phyloP scores from a whole-genome alignment of 495 filamentous ascomycete genomes.

The Neurospora sp. region DNA sequence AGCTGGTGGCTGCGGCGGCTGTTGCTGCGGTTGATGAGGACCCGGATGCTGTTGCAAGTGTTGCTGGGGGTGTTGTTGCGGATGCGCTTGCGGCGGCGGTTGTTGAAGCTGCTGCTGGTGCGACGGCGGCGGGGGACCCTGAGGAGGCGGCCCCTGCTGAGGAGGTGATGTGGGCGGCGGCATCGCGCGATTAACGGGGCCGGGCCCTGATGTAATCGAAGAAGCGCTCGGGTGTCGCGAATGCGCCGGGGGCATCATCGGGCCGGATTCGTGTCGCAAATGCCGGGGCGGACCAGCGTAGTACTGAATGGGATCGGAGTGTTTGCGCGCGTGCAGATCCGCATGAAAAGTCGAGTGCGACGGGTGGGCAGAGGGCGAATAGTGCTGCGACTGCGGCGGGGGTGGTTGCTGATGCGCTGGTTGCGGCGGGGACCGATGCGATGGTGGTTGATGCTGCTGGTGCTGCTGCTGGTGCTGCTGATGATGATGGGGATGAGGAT shows the following conservation, averaged over 20 bases:
- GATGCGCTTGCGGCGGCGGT: conserved; percentile 25
- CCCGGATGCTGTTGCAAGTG: conserved; percentile 14
- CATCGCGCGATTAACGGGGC: conserved; percentile 36
- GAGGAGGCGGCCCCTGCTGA: conserved; percentile 23
- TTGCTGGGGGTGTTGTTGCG: conserved; percentile 15
- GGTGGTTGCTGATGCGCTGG: background rate
- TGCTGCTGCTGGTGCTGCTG: conserved; percentile 9
- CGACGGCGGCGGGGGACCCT: background rate
- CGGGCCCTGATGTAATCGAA: conserved; percentile 33
- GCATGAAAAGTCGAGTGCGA: conserved; percentile 14
- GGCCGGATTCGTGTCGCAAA: conserved; percentile 35
- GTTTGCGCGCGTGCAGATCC: conserved; percentile 39
- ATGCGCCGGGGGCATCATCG: conserved; percentile 34
- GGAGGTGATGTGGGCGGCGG: conserved; percentile 42
- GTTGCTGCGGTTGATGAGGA: conserved; percentile 16
- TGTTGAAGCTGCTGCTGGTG: conserved; percentile 19
- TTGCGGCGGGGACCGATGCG: conserved; percentile 3
- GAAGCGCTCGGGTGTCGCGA: conserved; percentile 45
- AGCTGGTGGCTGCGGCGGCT: conserved; percentile 15
- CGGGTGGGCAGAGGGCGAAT: conserved; percentile 8
- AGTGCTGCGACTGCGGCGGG: background rate
- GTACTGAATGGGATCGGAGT: conserved; percentile 35
- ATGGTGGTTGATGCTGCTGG: conserved; percentile 17
- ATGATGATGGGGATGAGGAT: conserved; percentile 13
- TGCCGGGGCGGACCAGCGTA: conserved; percentile 31